Conservation (phyloP, 2,329 filamentous ascomycete genomes). For the Conoideocrella luteorostrata region DNA sequence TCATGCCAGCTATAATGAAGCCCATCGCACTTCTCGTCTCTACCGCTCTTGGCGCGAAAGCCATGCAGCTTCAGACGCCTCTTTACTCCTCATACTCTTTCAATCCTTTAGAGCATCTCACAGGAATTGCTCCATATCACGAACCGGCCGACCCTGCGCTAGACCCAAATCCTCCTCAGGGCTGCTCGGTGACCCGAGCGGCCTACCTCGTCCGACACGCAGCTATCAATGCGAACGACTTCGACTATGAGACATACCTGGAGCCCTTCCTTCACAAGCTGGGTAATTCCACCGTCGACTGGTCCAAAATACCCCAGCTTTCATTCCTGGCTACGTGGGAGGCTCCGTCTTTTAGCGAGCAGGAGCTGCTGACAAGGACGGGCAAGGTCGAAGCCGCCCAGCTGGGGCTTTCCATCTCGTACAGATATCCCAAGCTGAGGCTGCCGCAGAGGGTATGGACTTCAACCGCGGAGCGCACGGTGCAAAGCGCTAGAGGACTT, state of each 20-base stretch:
- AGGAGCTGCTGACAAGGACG: conserved; percentile 53
- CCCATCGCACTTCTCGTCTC: background rate
- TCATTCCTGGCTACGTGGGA: conserved; percentile 52
- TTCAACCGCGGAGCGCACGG: conserved; percentile 56
- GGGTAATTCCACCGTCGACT: conserved; percentile 51
- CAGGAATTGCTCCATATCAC: conserved; percentile 52
- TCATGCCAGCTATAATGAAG: conserved; percentile 4
- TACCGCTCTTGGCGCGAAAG: background rate
- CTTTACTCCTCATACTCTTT: conserved; percentile 44
- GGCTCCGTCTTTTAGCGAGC: conserved; percentile 48
- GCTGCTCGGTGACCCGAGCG: conserved; percentile 44
- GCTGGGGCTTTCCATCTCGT: conserved; percentile 50
- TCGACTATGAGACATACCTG: conserved; percentile 51
- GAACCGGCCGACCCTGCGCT: conserved; percentile 42
- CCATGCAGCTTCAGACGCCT: conserved; percentile 11
- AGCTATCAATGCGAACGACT: conserved; percentile 54
- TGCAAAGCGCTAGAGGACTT: conserved; percentile 51
- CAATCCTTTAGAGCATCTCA: conserved; percentile 47
- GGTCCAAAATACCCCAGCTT: conserved; percentile 48
- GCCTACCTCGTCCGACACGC: conserved; percentile 54
- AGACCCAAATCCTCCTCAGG: conserved; percentile 31
- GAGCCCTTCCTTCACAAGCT: conserved; percentile 53
- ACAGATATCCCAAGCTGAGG: conserved; percentile 47
- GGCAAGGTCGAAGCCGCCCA: conserved; percentile 55
- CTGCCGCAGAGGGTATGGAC: conserved; percentile 53